These are phyloP conservation scores for Cladosporium austrohemisphaericum DNA, from an alignment of 2,329 filamentous ascomycete genomes.

Conservation along the genomic window DNA sequence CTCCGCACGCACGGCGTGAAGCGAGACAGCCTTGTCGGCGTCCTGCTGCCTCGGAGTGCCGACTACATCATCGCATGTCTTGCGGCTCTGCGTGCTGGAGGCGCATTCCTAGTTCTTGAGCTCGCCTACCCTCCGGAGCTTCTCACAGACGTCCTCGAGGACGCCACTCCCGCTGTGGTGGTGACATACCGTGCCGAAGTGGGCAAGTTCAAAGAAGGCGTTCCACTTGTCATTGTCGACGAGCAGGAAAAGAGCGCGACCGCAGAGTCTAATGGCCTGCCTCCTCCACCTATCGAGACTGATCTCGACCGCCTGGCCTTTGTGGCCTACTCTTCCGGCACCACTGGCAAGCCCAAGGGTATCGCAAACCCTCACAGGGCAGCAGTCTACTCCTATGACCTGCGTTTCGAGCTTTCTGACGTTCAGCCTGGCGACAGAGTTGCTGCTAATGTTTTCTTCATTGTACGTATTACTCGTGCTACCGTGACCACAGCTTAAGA, in stretches of 20 bases:
- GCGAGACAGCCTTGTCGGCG: constrained; percentile 70
- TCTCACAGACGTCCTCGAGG: constrained; percentile 71
- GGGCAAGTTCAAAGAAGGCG: constrained; percentile 59
- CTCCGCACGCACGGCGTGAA: constrained; percentile 66
- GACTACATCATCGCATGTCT: constrained; percentile 77
- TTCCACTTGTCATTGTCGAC: constrained; percentile 65
- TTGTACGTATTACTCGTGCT: constrained; percentile 33
- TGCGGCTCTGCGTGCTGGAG: constrained; percentile 72
- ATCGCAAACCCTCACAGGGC: constrained; percentile 77
- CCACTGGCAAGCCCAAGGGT: constrained; percentile 74
- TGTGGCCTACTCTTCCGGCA: constrained; percentile 76
- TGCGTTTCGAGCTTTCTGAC: constrained; percentile 68
- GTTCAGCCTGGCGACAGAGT: constrained; percentile 69
- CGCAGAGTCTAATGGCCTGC: constrained; percentile 32
- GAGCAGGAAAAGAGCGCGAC: constrained; percentile 32
- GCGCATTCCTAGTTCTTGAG: constrained; percentile 76
- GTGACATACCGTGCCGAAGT: constrained; percentile 64
- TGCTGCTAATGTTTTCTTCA: constrained; percentile 84
- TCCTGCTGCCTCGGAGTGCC: constrained; percentile 70
- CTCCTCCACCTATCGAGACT: constrained; percentile 54
- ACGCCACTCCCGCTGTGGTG: constrained; percentile 67
- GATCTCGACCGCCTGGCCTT: constrained; percentile 73
- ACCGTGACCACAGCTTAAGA: background rate
- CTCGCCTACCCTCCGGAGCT: constrained; percentile 72
- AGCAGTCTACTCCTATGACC: constrained; percentile 68